Percentiles rank a stretch among this genome's conserved stretches.
phyloP scores from a whole-genome alignment of 495 filamentous ascomycete genomes.

The Penicilliopsis zonata region DNA sequence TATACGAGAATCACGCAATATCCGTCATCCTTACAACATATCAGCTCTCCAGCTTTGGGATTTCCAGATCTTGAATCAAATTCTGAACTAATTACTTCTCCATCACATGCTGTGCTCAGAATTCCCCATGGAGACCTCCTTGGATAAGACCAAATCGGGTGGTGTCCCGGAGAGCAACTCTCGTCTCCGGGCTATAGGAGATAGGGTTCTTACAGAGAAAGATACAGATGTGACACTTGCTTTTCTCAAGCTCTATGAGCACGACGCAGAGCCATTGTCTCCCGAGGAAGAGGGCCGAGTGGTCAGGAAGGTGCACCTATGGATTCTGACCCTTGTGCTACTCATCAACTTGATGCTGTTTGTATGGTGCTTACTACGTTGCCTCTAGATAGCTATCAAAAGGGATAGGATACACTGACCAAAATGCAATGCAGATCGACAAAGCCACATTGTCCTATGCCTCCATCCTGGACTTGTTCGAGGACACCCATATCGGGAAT shows the following conservation, averaged over 20 bases:
- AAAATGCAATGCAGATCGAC: slow-evolving; percentile 13
- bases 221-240: slow-evolving; percentile 14
- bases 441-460: slow-evolving; percentile 13
- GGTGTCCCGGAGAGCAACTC: no score
- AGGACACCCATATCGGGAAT: slow-evolving; percentile 9
- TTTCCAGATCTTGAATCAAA: no score
- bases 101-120: no score
- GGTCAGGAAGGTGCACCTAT: slow-evolving; percentile 6
- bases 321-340: slow-evolving; percentile 7
- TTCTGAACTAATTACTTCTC: no score
- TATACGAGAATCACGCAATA: no score
- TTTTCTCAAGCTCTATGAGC: slow-evolving; percentile 10
- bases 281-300: slow-evolving; percentile 9
- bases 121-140: no score
- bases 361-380: slow-evolving; percentile 4
- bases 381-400: not conserved
- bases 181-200: no score
- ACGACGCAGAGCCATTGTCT: slow-evolving; percentile 6
- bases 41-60: no score
- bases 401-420: not conserved
- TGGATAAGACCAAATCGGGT: no score
- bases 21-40: no score
- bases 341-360: slow-evolving; percentile 11
- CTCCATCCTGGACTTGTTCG: slow-evolving; percentile 14
- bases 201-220: slow-evolving; percentile 4